These are phyloP conservation scores for Solanum lignicaule DNA, from an alignment of 257 asterid genomes.

Conservation along the genomic window DNA sequence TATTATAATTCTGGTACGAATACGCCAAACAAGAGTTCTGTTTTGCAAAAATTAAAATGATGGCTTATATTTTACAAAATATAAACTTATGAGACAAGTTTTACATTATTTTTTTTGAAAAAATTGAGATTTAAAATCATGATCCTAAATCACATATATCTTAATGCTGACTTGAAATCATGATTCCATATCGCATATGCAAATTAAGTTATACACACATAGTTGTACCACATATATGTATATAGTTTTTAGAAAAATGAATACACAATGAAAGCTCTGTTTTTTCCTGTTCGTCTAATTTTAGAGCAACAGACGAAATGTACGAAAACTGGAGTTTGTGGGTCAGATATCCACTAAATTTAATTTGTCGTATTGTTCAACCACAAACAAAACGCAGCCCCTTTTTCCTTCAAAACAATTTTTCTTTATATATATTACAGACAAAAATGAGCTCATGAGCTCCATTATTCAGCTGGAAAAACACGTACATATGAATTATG, in stretches of 20 bases:
- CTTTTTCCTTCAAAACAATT: neutral
- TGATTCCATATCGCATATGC: too few relatives aligned
- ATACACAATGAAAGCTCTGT: neutral
- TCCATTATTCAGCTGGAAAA: neutral
- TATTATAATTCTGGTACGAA: too few relatives aligned
- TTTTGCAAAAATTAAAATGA: too few relatives aligned
- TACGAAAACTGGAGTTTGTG: neutral
- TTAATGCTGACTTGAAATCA: too few relatives aligned
- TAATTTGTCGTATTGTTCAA: neutral
- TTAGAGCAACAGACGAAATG: neutral
- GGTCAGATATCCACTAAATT: neutral
- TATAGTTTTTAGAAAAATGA: neutral
- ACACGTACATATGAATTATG: neutral
- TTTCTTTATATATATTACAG: neutral
- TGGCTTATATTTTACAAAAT: too few relatives aligned
- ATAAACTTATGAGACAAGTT: neutral
- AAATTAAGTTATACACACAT: neutral
- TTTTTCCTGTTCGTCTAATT: neutral
- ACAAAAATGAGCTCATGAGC: neutral
- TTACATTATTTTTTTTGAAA: too few relatives aligned
- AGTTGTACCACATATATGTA: too few relatives aligned
- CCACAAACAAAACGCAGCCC: neutral
- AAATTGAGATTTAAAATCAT: too few relatives aligned
- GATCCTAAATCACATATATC: too few relatives aligned
- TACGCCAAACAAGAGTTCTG: rapidly evolving